Percentiles rank a stretch among this genome's conserved stretches.
These are phyloP conservation scores for Amanita fuliginea DNA, from an alignment of 768 basidiomycete genomes.

Conservation along the genomic window DNA sequence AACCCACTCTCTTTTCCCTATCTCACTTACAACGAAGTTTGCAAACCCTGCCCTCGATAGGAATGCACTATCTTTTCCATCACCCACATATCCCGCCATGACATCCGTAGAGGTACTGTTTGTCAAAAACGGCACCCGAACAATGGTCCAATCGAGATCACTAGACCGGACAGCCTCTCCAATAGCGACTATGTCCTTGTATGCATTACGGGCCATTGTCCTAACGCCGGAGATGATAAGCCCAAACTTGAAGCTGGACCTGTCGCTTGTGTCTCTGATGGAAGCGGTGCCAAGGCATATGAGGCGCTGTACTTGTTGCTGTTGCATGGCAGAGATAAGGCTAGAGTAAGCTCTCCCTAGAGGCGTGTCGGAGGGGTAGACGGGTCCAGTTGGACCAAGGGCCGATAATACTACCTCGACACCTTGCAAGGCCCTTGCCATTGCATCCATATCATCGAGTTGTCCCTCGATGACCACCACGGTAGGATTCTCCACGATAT, in stretches of 20 bases:
- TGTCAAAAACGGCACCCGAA: conserved; percentile 54
- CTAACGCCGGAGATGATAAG: conserved; percentile 30
- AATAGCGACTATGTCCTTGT: conserved; percentile 56
- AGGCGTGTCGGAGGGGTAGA: conserved; percentile 40
- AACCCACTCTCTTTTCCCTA: conserved; percentile 50
- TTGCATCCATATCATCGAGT: conserved; percentile 37
- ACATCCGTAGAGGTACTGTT: conserved; percentile 33
- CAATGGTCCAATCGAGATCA: conserved; percentile 59
- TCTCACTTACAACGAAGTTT: conserved; percentile 45
- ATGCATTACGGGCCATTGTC: conserved; percentile 42
- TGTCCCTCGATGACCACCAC: conserved; percentile 44
- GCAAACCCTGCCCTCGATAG: conserved; percentile 51
- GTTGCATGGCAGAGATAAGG: conserved; percentile 47
- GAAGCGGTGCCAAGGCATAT: conserved; percentile 60
- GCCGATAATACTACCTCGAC: conserved; percentile 57
- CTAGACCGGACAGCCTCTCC: conserved; percentile 41
- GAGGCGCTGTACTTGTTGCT: conserved; percentile 41
- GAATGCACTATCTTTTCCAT: conserved; percentile 37
- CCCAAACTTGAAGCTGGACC: conserved; percentile 34
- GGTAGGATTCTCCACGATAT: conserved; percentile 30
- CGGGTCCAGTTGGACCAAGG: conserved; percentile 40
- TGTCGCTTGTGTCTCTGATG: conserved; percentile 50
- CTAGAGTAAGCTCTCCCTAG: conserved; percentile 47
- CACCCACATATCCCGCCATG: conserved; percentile 58
- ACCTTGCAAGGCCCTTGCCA: conserved; percentile 42